Percentiles rank a stretch among this genome's conserved stretches.
Conservation (phyloP, 164 flowering plant genomes). For the Taxillus chinensis region DNA sequence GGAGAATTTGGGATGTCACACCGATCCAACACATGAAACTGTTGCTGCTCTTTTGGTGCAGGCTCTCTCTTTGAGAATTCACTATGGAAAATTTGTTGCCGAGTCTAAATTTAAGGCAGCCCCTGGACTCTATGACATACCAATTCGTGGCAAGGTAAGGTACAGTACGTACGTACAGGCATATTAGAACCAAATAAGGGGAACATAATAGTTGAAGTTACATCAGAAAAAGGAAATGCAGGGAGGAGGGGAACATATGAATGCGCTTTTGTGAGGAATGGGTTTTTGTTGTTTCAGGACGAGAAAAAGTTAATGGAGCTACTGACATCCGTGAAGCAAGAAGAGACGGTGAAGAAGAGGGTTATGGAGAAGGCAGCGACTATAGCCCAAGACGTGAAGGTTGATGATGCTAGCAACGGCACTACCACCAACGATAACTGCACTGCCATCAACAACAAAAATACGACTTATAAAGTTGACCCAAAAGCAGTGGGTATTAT, state of each 20-base stretch:
- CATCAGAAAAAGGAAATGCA: neutral
- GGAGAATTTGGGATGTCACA: too few species aligned
- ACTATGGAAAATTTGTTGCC: conserved; percentile 86
- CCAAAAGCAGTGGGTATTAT: conserved; percentile 47
- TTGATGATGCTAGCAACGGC: conserved; percentile 5
- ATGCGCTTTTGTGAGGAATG: neutral
- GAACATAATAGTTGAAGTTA: neutral
- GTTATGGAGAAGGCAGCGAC: conserved; percentile 68
- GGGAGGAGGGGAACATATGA: neutral
- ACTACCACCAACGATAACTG: too few species aligned
- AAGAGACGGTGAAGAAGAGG: conserved; percentile 60
- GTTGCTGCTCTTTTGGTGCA: conserved; percentile 11
- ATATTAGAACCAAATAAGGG: too few species aligned
- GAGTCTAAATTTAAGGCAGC: conserved; percentile 71
- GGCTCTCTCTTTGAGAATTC: conserved; percentile 89
- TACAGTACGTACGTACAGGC: too few species aligned
- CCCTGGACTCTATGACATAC: conserved; percentile 56
- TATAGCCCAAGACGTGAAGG: conserved; percentile 65
- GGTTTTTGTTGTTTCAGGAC: conserved; percentile 35
- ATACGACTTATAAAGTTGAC: conserved; percentile 41
- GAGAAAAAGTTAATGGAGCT: conserved; percentile 60
- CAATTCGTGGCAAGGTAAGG: conserved; percentile 61
- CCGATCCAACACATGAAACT: too few species aligned
- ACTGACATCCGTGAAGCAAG: conserved; percentile 56
- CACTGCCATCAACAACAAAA: neutral